These are phyloP conservation scores for Ettlia oleoabundans DNA, from an alignment of 139 green algal genomes.

Conservation along the genomic window DNA sequence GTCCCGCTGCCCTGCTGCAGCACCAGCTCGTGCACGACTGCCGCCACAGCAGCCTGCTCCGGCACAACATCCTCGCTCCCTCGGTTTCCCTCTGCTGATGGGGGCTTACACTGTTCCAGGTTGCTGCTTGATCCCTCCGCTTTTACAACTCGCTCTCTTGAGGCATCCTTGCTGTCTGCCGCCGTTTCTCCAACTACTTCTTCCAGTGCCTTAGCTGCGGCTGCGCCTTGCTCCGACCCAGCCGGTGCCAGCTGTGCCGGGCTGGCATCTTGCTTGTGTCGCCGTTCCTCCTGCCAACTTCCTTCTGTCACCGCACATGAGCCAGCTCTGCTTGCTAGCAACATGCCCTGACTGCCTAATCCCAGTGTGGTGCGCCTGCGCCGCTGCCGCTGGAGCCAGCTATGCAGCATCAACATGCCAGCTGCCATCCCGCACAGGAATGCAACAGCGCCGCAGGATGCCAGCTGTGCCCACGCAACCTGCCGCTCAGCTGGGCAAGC, in stretches of 20 bases:
- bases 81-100: background rate
- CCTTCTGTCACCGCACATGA: background rate
- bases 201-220: background rate
- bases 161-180: background rate
- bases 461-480: background rate
- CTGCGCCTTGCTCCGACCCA: background rate
- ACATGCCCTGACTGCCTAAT: background rate
- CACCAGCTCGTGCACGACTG: constrained; percentile 5
- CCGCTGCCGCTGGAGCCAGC: background rate
- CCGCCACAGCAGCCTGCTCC: background rate
- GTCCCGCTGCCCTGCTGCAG: background rate
- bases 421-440: background rate
- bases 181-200: background rate
- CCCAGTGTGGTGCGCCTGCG: background rate
- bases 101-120: no score
- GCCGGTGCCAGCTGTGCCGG: background rate
- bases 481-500: background rate
- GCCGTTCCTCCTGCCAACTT: background rate
- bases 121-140: no score
- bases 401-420: constrained; percentile 3
- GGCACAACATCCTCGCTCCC: background rate
- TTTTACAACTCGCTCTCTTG: no score
- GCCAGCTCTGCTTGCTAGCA: background rate
- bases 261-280: background rate
- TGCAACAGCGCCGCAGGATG: background rate